phyloP scores from a whole-genome alignment of 2,329 filamentous ascomycete genomes.

The Fusarium chuoi region DNA sequence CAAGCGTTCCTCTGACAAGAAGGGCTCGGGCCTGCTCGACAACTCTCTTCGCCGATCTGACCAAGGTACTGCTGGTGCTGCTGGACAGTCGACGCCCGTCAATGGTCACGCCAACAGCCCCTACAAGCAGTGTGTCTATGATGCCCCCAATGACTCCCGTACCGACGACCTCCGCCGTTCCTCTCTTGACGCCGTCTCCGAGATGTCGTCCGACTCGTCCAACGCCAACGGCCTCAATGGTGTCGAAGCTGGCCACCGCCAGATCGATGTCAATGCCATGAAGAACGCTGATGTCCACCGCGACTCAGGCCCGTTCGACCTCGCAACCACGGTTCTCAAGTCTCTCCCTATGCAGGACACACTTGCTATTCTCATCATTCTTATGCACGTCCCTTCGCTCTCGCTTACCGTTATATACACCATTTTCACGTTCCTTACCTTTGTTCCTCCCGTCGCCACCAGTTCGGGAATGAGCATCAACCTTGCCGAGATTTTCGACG shows the following conservation, averaged over 20 bases:
- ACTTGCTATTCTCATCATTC: conserved; percentile 93
- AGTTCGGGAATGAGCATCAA: conserved; percentile 83
- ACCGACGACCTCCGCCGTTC: conserved; percentile 57
- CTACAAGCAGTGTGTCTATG: conserved; percentile 47
- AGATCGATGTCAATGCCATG: conserved; percentile 76
- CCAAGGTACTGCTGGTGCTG: conserved; percentile 43
- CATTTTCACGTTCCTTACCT: conserved; percentile 91
- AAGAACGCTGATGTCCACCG: conserved; percentile 76
- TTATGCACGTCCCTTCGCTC: conserved; percentile 90
- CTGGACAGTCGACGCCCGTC: conserved; percentile 46
- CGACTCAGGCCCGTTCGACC: conserved; percentile 76
- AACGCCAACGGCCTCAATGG: conserved; percentile 51
- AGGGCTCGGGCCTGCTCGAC: conserved; percentile 59
- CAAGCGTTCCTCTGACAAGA: conserved; percentile 54
- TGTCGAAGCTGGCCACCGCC: conserved; percentile 66
- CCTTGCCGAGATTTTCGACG: conserved; percentile 91
- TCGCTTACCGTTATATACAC: conserved; percentile 90
- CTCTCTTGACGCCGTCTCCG: conserved; percentile 65
- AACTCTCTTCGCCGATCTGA: conserved; percentile 51
- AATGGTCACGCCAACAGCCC: conserved; percentile 49
- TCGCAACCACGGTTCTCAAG: conserved; percentile 86
- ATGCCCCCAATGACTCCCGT: conserved; percentile 54
- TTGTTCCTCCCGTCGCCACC: conserved; percentile 84
- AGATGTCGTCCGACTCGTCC: conserved; percentile 65
- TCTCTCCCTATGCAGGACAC: conserved; percentile 94